Evolutionary conservation across 345 rosid genomes (phyloP).

Genomic region (Iberis pinnata): DNA sequence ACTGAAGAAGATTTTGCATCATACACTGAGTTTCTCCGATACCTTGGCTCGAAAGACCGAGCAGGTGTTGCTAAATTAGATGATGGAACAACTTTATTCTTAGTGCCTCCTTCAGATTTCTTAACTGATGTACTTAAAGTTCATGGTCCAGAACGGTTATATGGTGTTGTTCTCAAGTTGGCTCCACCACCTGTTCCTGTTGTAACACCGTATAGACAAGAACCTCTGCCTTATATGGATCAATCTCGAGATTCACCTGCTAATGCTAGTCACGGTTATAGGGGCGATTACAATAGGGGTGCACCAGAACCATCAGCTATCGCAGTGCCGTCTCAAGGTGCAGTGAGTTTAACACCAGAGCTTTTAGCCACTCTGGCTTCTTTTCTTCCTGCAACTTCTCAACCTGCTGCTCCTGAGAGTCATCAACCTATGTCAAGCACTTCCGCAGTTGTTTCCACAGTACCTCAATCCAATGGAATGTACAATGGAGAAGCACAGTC

Average conservation of each 20-base stretch:
- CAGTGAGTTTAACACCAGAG: conserved; percentile 71
- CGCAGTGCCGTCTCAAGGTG: conserved; percentile 52
- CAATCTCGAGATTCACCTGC: conserved; percentile 33
- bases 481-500: conserved; percentile 34
- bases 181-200: conserved; percentile 50
- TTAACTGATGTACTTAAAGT: conserved; percentile 71
- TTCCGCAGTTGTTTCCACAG: neutral
- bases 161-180: conserved; percentile 89
- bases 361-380: conserved; percentile 69
- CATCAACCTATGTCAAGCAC: conserved; percentile 23
- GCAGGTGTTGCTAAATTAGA: conserved; percentile 95
- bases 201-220: conserved; percentile 31
- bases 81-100: conserved; percentile 77
- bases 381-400: conserved; percentile 53
- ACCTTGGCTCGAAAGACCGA: conserved; percentile 81
- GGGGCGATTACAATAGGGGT: conserved; percentile 43
- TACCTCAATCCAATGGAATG: conserved; percentile 17
- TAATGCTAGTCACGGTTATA: conserved; percentile 35
- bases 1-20: conserved; percentile 92
- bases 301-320: conserved; percentile 34
- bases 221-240: conserved; percentile 36
- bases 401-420: conserved; percentile 37
- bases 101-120: conserved; percentile 96
- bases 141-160: conserved; percentile 77
- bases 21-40: conserved; percentile 86